Evolutionary conservation across 306 rosid genomes (phyloP).

Genomic region (Potentilla sterilis): DNA sequence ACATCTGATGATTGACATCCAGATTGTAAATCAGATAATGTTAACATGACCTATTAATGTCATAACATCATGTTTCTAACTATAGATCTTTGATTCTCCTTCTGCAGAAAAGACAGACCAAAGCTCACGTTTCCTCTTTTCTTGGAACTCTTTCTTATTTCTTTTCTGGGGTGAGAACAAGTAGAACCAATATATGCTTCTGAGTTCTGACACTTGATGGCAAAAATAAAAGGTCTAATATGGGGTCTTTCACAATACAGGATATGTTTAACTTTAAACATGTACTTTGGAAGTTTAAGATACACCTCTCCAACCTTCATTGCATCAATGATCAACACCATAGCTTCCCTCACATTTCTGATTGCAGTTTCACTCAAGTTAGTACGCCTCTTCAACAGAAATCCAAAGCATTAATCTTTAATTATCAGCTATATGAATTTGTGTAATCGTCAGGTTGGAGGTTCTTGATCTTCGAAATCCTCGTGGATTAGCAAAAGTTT

Average conservation of each 20-base stretch:
- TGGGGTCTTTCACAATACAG: conserved; percentile 34
- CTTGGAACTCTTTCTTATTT: conserved; percentile 67
- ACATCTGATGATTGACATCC: neutral
- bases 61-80: neutral
- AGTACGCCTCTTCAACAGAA: neutral
- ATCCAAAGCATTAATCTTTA: neutral
- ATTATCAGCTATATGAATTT: neutral
- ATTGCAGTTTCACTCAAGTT: conserved; percentile 68
- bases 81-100: neutral
- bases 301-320: conserved; percentile 77
- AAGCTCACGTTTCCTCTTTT: conserved; percentile 57
- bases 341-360: conserved; percentile 63
- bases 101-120: conserved; percentile 60
- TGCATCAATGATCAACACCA: conserved; percentile 59
- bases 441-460: conserved; percentile 42
- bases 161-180: conserved; percentile 61
- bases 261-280: conserved; percentile 51
- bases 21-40: neutral
- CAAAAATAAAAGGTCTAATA: neutral
- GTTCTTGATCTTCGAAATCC: conserved; percentile 41
- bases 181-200: neutral
- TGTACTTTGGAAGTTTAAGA: conserved; percentile 73
- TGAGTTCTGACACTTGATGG: neutral
- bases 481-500: conserved; percentile 57
- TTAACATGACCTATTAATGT: neutral